A percentile compares a stretch with the other conserved stretches of the same genome.
These are phyloP conservation scores for Trichoderma asperellum DNA, from an alignment of 2,329 filamentous ascomycete genomes.

Conservation along the genomic window DNA sequence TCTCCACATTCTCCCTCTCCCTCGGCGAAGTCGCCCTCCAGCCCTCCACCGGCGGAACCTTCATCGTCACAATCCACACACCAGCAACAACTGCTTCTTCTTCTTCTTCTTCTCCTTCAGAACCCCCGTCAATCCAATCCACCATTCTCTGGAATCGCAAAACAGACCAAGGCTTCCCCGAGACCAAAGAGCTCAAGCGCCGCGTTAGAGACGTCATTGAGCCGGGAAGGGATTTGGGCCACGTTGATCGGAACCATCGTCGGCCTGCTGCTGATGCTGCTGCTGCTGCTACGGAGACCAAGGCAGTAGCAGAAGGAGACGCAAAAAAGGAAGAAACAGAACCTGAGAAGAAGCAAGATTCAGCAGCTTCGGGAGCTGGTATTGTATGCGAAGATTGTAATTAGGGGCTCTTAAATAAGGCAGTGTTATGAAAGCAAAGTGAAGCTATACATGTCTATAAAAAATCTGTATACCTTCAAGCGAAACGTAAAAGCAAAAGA, in stretches of 20 bases:
- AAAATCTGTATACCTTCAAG: not conserved
- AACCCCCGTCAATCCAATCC: constrained; percentile 32
- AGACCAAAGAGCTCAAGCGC: constrained; percentile 89
- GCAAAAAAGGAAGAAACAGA: not conserved
- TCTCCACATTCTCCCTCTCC: constrained; percentile 84
- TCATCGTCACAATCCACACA: constrained; percentile 68
- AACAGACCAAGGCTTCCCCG: constrained; percentile 84
- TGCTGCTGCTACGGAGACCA: not conserved
- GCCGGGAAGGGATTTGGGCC: constrained; percentile 76
- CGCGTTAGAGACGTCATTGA: constrained; percentile 81
- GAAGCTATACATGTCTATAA: not conserved
- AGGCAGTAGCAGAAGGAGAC: not conserved
- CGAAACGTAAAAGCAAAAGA: not conserved
- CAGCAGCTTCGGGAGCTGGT: not conserved
- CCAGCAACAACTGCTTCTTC: not conserved
- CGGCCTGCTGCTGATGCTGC: not conserved
- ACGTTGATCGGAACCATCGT: constrained; percentile 67
- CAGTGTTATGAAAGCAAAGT: not conserved
- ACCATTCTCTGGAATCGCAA: constrained; percentile 86
- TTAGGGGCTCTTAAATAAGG: constrained; percentile 14
- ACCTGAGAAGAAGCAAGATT: not conserved
- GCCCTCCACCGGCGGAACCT: constrained; percentile 82
- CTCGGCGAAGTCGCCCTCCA: constrained; percentile 88
- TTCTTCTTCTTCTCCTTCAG: not conserved
- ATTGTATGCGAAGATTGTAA: constrained; percentile 38